Conservation (phyloP, 148 eudicot genomes). For the Rhododendron vialii region DNA sequence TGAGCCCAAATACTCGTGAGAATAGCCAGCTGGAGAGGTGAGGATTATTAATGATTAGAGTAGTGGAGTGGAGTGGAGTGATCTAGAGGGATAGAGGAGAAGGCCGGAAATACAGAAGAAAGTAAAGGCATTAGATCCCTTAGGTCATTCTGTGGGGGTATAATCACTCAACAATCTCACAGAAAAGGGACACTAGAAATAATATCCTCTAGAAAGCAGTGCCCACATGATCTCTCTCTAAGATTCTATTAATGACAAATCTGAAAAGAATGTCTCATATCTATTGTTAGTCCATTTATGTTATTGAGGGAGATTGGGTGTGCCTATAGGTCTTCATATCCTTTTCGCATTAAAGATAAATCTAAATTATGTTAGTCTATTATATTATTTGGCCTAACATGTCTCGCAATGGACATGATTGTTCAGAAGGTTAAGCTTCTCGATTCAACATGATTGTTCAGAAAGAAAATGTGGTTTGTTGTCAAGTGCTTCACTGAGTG, state of each 20-base stretch:
- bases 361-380: no score
- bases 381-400: no score
- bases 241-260: neutral
- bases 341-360: neutral
- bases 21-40: neutral
- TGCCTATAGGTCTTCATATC: neutral
- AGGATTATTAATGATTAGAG: neutral
- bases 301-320: neutral
- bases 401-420: neutral
- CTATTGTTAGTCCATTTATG: neutral
- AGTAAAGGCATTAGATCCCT: neutral
- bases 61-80: neutral
- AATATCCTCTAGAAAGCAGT: neutral
- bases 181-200: neutral
- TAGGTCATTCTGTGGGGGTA: neutral
- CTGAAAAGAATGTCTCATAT: neutral
- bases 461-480: neutral
- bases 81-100: neutral
- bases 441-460: neutral
- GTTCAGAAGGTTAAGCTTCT: neutral
- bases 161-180: neutral
- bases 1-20: neutral
- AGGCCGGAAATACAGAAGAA: neutral
- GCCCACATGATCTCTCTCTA: neutral
- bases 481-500: slow-evolving; percentile 15